Evolutionary conservation across 169 alveolate species (phyloP).

Genomic region (Plasmodium vinckei): DNA sequence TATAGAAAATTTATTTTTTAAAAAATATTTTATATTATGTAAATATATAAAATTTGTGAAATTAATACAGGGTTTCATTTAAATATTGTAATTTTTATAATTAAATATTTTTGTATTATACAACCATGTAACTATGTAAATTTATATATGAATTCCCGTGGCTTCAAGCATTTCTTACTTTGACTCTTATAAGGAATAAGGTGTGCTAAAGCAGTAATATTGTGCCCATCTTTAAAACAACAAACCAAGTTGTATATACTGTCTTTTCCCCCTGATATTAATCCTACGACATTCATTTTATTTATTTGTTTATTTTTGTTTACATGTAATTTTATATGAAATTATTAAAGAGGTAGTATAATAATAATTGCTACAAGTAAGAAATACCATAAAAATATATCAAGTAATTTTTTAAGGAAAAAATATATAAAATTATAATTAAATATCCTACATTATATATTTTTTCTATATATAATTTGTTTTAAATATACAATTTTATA

Average conservation of each 20-base stretch:
- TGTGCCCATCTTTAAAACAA: slow-evolving; percentile 78
- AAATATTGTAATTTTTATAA: neutral
- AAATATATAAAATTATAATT: no score
- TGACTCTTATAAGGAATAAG: slow-evolving; percentile 69
- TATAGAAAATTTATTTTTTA: neutral
- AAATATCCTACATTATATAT: no score
- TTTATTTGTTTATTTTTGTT: neutral
- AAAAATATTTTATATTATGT: neutral
- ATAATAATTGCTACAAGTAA: no score
- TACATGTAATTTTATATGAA: no score
- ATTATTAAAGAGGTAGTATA: no score
- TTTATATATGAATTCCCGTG: neutral
- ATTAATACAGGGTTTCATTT: neutral
- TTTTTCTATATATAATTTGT: no score
- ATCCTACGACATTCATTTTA: slow-evolving; percentile 87
- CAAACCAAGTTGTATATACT: slow-evolving; percentile 83
- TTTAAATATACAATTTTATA: no score
- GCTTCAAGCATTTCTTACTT: slow-evolving; percentile 5
- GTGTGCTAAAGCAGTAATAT: slow-evolving; percentile 62
- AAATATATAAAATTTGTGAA: neutral
- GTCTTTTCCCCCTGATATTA: slow-evolving; percentile 92
- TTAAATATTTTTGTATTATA: neutral
- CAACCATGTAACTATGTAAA: slow-evolving; percentile 4
- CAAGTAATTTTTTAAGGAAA: no score
- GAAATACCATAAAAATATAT: no score